Percentiles rank a stretch among this genome's conserved stretches.
phyloP scores from a whole-genome alignment of 192 early-diverging fungal genomes.

The Coemansia sp. region DNA sequence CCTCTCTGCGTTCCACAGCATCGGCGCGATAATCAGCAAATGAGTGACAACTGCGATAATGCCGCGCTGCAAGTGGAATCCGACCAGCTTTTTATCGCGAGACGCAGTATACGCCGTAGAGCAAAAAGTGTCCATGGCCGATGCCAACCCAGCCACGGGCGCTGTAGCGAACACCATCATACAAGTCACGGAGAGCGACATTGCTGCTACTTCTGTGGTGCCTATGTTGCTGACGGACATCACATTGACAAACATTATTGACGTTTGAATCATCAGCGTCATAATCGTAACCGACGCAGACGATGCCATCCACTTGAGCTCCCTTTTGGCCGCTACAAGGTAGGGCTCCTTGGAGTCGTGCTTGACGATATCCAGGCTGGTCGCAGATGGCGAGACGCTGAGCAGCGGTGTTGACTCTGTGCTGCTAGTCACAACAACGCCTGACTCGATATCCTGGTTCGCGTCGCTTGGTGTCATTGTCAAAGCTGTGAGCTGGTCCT shows the following conservation, averaged over 20 bases:
- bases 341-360: slow-evolving; percentile 13
- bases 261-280: slow-evolving; percentile 64
- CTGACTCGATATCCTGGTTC: slow-evolving; percentile 1
- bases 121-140: slow-evolving; percentile 76
- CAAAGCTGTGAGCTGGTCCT: background rate
- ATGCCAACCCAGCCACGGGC: slow-evolving; percentile 64
- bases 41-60: slow-evolving; percentile 73
- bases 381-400: slow-evolving; percentile 27
- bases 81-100: slow-evolving; percentile 62
- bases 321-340: slow-evolving; percentile 17
- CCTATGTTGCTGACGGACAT: slow-evolving; percentile 66
- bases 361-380: slow-evolving; percentile 27
- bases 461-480: background rate
- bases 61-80: slow-evolving; percentile 76
- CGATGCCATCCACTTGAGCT: slow-evolving; percentile 31
- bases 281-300: slow-evolving; percentile 33
- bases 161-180: slow-evolving; percentile 67
- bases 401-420: slow-evolving; percentile 33
- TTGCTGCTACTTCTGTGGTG: slow-evolving; percentile 64
- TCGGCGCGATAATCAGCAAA: slow-evolving; percentile 66
- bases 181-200: slow-evolving; percentile 70
- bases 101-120: slow-evolving; percentile 70
- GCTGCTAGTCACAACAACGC: background rate
- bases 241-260: slow-evolving; percentile 62
- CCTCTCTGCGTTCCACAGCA: slow-evolving; percentile 71